These are phyloP conservation scores for Moesziomyces antarcticus DNA, from an alignment of 1,284 basidiomycete genomes.

Conservation along the genomic window DNA sequence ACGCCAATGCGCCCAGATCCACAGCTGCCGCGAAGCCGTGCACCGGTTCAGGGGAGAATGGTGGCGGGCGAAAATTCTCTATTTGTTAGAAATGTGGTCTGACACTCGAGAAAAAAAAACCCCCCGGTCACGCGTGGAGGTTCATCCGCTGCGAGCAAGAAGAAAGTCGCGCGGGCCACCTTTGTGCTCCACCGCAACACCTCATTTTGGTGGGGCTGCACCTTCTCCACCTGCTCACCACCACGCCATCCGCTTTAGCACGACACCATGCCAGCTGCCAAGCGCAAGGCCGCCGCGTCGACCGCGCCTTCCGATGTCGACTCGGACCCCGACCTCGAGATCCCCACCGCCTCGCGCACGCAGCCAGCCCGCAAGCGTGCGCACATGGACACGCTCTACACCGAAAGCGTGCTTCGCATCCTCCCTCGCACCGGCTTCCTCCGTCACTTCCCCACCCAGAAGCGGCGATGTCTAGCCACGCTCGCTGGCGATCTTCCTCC, in stretches of 20 bases:
- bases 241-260: not conserved
- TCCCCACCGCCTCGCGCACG: conserved; percentile 5
- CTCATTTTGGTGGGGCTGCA: not conserved
- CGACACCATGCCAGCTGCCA: conserved; percentile 11
- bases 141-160: too few species aligned
- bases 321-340: conserved; percentile 10
- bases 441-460: conserved; percentile 15
- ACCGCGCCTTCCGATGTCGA: conserved; percentile 13
- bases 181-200: not conserved
- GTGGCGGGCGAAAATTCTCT: too few species aligned
- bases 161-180: too few species aligned
- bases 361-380: conserved; percentile 10
- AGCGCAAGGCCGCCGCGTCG: conserved; percentile 21
- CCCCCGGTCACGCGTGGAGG: too few species aligned
- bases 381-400: conserved; percentile 2
- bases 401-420: conserved; percentile 10
- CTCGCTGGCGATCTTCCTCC: conserved; percentile 28
- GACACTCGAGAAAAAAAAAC: too few species aligned
- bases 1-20: too few species aligned
- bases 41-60: too few species aligned
- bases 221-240: not conserved
- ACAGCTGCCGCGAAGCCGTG: too few species aligned
- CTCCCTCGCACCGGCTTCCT: conserved; percentile 16
- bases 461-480: conserved; percentile 21
- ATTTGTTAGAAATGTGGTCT: too few species aligned